Base-by-base conservation (phyloP, 257 asterid species). In the Jacaranda mimosifolia region DNA sequence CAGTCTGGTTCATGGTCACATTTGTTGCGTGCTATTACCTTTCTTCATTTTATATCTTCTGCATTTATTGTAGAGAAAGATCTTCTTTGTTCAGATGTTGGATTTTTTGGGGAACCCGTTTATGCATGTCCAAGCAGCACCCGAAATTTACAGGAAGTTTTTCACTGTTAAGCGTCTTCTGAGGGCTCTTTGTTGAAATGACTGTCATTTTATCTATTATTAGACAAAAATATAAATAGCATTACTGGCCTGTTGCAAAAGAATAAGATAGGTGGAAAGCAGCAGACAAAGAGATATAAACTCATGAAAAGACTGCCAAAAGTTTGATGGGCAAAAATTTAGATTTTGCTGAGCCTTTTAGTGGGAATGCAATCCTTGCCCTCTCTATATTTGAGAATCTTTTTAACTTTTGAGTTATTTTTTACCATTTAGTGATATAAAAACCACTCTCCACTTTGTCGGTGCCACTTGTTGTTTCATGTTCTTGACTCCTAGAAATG, bases 1-100 rank as follows among this genome's bases (percentile, higher is more conserved):
- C 9, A 26, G 21, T 5, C 5, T 73, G 78, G 49, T 62, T 59
- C 9, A 4, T 48, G 18, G 5, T 38, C 58, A 7, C 35, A 63
- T 36, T 10, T 49, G 19, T 64, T 52, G 60, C 60, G 42, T 63
- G 43, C 14, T 59, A 57, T n/a, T 76, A 57, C 6, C 58, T 66
- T 53, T 9, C 66, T 56, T 51, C 40, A 19, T 57, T 36, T 63
- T 49, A 17, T n/a, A 12, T 69, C 65, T 26, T 2, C 26, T 76
- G 19, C 60, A 26, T 43, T 26, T n/a, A 18, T 32, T 49, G 0
- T 4, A 21, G 52, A 40, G 4, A 17, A 17, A 40, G 7, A 32
- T 48, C 35, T 73, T 46, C 45, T 73, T 13, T 42, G 45, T 7
- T 18, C n/a, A 11, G 49, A 51, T 75, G 51, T 14, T 55, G 17